Base-by-base conservation (phyloP, 163 green algal species). In the Scenedesmus sp. region DNA sequence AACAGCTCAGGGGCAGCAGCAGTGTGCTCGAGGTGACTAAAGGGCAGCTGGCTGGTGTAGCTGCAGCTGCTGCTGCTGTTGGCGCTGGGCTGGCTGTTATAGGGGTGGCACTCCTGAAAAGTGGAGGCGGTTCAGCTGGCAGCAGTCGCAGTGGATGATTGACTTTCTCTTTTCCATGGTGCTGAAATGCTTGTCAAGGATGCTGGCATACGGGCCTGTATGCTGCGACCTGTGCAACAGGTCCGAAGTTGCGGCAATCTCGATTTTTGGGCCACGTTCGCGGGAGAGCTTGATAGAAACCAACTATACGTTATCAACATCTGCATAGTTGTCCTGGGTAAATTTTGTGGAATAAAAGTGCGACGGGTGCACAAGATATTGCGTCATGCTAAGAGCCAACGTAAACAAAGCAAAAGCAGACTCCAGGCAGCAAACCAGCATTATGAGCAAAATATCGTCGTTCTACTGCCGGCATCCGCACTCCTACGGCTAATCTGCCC, bases 31-130 rank as follows among this genome's bases (percentile, higher is more conserved):
- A 90, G 33, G 70, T 90, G 2, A 84, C 70, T 15, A 46, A 49
- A 40, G 72, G 85, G 40, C 85, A 90, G 44, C 72, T 90, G 46
- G 85, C 46, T 33, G 46, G 44, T 16, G 18, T 90, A 1, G 51
- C 85, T 40, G 85, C 85, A n/a, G 70, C 40, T 30, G 85, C 85
- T 13, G 33, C 40, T 43, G 72, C 72, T 37, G 70, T 46, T 16
- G 72, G 85, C 13, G 72, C 70, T 37, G 72, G 70, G 13, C 16
- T 84, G 6, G 72, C 33, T 53, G 65, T 18, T 26, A 33, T 85
- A 20, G 42, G 56, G 30, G 70, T 90, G 24, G 15, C 80, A 12
- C 65, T 89, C 65, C 40, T 89, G 84, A 65, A 35, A 15, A 33
- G 61, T 59, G 76, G 85, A 26, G 43, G 85, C 22, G 68, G 33